These are phyloP conservation scores for Hanseniaspora vineae DNA, from an alignment of 805 yeast genomes.

Conservation along the genomic window DNA sequence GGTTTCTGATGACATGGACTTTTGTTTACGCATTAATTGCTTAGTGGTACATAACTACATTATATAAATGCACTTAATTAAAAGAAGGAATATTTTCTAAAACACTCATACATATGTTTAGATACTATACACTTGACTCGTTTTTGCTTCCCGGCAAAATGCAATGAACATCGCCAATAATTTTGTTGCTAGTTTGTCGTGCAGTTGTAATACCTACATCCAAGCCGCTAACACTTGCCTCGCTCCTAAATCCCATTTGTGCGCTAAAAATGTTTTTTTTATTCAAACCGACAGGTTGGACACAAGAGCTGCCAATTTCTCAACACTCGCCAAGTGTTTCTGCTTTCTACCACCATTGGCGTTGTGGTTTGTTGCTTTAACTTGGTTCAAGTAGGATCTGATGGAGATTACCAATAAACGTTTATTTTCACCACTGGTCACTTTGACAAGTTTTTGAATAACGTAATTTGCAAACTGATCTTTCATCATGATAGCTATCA, in stretches of 20 bases:
- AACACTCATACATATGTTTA: too few relatives aligned
- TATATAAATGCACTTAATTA: too few relatives aligned
- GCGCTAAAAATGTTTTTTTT: neutral
- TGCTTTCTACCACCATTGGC: slow-evolving; percentile 6
- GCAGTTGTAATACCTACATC: too few relatives aligned
- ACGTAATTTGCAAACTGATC: slow-evolving; percentile 98
- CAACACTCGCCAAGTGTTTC: slow-evolving; percentile 26
- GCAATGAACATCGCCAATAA: too few relatives aligned
- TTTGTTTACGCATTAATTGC: slow-evolving; percentile 35
- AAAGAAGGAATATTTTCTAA: too few relatives aligned
- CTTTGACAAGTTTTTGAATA: slow-evolving; percentile 84
- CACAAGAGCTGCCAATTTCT: slow-evolving; percentile 23
- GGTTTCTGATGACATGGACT: slow-evolving; percentile 49
- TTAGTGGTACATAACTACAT: slow-evolving; percentile 3
- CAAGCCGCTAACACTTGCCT: too few relatives aligned
- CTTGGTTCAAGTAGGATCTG: slow-evolving; percentile 64
- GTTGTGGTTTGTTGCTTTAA: slow-evolving; percentile 14
- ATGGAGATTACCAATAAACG: slow-evolving; percentile 59
- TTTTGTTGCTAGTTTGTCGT: too few relatives aligned
- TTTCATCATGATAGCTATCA: slow-evolving; percentile 85
- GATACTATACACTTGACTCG: neutral
- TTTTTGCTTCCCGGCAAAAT: slow-evolving; percentile 1
- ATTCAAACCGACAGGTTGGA: neutral
- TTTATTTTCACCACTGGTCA: slow-evolving; percentile 58
- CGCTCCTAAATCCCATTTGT: neutral